Evolutionary conservation across 2,329 filamentous ascomycete species (phyloP).

Genomic region (Ascocoryne sarcoides): DNA sequence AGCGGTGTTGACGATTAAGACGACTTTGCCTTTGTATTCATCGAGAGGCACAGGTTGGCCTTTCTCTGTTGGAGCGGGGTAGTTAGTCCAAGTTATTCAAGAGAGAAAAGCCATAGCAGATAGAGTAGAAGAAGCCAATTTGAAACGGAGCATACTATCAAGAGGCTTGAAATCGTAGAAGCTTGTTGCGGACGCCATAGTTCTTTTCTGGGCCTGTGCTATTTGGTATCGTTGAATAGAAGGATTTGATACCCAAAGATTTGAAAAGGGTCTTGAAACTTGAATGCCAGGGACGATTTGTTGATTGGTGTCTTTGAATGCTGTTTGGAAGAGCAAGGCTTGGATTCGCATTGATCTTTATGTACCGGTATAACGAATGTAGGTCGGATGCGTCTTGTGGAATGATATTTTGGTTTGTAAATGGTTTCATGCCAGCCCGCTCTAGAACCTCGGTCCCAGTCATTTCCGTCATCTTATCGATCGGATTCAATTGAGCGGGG

Average conservation of each 20-base stretch:
- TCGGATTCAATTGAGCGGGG: too few relatives aligned
- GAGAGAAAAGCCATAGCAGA: not conserved
- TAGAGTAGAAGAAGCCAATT: not conserved
- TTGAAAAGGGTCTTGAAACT: constrained; percentile 5
- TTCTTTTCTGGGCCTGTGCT: constrained; percentile 3
- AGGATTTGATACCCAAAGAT: constrained; percentile 1
- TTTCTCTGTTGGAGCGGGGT: constrained; percentile 47
- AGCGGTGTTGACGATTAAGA: constrained; percentile 94
- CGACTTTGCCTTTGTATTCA: constrained; percentile 79
- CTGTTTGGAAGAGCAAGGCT: constrained; percentile 5
- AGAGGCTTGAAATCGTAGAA: constrained; percentile 83
- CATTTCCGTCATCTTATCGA: too few relatives aligned
- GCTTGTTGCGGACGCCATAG: constrained; percentile 58
- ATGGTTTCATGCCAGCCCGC: too few relatives aligned
- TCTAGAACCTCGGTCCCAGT: too few relatives aligned
- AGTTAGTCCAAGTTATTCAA: not conserved
- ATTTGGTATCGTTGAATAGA: not conserved
- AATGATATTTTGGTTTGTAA: too few relatives aligned
- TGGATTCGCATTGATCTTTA: constrained; percentile 5
- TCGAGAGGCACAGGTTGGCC: constrained; percentile 62
- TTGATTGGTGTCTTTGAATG: constrained; percentile 9
- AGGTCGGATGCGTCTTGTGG: not conserved
- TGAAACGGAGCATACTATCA: constrained; percentile 52
- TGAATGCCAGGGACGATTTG: constrained; percentile 2
- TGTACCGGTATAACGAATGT: too few relatives aligned